A percentile compares a stretch with the other conserved stretches of the same genome.
phyloP scores from a whole-genome alignment of 2,329 filamentous ascomycete species.

The Fusarium pilosicola region DNA sequence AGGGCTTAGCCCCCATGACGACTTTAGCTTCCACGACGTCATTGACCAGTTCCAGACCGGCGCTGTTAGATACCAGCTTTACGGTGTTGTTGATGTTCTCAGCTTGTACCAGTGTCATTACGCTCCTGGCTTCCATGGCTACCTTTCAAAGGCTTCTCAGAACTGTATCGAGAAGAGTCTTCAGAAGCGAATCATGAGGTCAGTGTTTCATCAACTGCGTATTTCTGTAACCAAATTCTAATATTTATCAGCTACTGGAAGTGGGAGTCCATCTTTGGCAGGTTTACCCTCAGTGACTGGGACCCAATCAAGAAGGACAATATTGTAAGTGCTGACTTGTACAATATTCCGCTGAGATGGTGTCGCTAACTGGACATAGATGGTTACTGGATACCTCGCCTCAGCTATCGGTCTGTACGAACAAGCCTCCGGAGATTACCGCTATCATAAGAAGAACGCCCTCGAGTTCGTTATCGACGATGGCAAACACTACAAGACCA shows the following conservation, averaged over 20 bases:
- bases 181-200: neutral
- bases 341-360: accelerated
- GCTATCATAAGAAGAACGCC: neutral
- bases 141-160: neutral
- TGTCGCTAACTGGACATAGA: neutral
- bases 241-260: neutral
- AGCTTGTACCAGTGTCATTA: neutral
- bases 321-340: accelerated
- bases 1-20: neutral
- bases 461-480: neutral
- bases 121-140: neutral
- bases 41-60: neutral
- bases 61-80: neutral
- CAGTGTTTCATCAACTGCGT: accelerated
- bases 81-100: neutral
- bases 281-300: neutral
- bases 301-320: neutral
- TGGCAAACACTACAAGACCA: neutral
- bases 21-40: neutral
- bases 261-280: neutral
- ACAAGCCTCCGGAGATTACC: neutral
- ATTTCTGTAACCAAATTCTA: neutral
- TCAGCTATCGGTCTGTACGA: neutral
- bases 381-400: neutral
- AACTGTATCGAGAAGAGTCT: neutral